Evolutionary conservation across 441 rosid genomes (phyloP), one percentile per base, ranked within the genome.

Genomic region (Adansonia gregorii): DNA sequence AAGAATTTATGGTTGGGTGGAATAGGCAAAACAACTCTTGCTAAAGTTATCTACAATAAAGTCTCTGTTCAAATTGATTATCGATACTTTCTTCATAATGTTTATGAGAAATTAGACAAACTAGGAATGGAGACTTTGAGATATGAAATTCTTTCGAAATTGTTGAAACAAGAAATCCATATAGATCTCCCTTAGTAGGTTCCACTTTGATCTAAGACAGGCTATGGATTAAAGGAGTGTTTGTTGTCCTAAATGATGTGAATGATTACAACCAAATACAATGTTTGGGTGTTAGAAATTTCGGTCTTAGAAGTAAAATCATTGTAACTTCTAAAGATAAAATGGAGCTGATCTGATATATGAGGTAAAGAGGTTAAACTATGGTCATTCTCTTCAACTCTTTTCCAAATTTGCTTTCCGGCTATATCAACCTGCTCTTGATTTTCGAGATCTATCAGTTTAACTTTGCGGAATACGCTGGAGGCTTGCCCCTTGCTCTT

Each of bases 401-500:
- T 78, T 86, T 43, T 76, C 74, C 48, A 8, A 4, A 31, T 43
- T 78, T 64, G 88, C 87, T 35, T 88, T 88, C 56, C 49, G 59
- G 73, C 58, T 63, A 1, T 48, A 65, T 35, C 45, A 2, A 45
- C 76, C 22, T 0, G 51, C 72, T 9, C 67, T 39, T 14, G 82
- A 72, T 75, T 69, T 49, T 27, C 12, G 3, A 24, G 80, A 61
- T 63, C 22, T 80, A 6, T 63, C 78, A 0, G n/a, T 75, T 75
- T 20, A 71, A 35, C 8, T 73, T 79, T 35, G 49, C 76, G 0
- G 49, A 31, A 24, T 83, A 85, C n/a, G 85, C 83, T 45, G 27
- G 64, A 39, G 89, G 92, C 27, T 63, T 82, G 77, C 89, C 87
- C 6, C 67, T 87, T 74, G 86, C 83, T 6, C 76, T 85, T 31